Conservation (phyloP, 371 early-diverging fungal species). For the Batrachochytrium dendrobatidis region DNA sequence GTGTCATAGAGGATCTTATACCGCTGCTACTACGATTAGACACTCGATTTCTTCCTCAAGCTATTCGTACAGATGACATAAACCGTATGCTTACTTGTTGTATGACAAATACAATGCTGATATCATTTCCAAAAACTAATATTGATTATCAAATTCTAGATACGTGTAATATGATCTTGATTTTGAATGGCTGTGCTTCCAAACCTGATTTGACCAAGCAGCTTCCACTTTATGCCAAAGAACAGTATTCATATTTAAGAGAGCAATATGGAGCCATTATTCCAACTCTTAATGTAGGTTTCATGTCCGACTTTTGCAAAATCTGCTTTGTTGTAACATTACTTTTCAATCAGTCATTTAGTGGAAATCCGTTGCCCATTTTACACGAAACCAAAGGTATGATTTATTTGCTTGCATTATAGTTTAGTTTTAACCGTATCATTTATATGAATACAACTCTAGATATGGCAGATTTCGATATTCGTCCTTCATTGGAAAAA, state of each 20-base stretch:
- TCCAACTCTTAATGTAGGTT: not conserved
- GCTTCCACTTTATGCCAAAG: not conserved
- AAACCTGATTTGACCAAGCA: not conserved
- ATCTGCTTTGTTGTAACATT: not conserved
- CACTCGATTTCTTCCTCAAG: not conserved
- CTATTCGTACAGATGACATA: not conserved
- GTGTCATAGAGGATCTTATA: not conserved
- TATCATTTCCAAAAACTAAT: not conserved
- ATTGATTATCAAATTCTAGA: not conserved
- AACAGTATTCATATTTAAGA: not conserved
- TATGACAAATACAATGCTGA: not conserved
- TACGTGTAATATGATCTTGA: no score
- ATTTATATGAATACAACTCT: not conserved
- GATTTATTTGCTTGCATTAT: no score
- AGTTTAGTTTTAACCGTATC: no score
- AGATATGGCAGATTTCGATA: not conserved
- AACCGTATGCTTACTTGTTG: not conserved
- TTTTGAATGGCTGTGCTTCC: not conserved
- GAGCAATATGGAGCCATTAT: not conserved
- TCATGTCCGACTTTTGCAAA: not conserved
- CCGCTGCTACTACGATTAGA: not conserved
- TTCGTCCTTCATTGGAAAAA: not conserved
- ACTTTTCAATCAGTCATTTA: no score
- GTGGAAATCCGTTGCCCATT: no score
- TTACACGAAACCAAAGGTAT: no score